Evolutionary conservation across 106 monocot genomes (phyloP).

Genomic region (Allium cepa): DNA sequence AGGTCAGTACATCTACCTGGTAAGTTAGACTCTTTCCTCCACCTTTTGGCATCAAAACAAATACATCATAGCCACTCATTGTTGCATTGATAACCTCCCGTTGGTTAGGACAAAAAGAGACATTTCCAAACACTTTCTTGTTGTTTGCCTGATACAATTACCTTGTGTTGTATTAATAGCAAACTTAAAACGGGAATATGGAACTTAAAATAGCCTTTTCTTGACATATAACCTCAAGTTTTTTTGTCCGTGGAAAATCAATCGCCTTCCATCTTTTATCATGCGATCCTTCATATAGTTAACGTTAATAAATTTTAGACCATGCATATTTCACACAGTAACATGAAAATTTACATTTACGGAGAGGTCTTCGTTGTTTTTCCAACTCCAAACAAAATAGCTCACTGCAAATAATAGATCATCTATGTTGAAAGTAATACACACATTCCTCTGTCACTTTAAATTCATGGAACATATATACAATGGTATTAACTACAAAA

Average conservation of each 20-base stretch:
- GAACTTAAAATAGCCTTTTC: too few relatives aligned
- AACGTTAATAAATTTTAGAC: slow-evolving; percentile 58
- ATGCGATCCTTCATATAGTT: slow-evolving; percentile 83
- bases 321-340: too few relatives aligned
- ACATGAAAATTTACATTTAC: too few relatives aligned
- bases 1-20: slow-evolving; percentile 40
- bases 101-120: slow-evolving; percentile 96
- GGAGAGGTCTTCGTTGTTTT: too few relatives aligned
- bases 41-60: slow-evolving; percentile 99
- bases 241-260: slow-evolving; percentile 76
- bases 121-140: slow-evolving; percentile 94
- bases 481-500: too few relatives aligned
- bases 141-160: slow-evolving; percentile 47
- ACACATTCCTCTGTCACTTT: too few relatives aligned
- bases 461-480: too few relatives aligned
- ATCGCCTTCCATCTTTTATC: slow-evolving; percentile 71
- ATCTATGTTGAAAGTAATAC: too few relatives aligned
- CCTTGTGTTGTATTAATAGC: too few relatives aligned
- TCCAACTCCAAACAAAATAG: too few relatives aligned
- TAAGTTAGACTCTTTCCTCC: slow-evolving; percentile 99
- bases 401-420: too few relatives aligned
- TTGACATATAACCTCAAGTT: too few relatives aligned
- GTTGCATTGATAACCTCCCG: slow-evolving; percentile 98
- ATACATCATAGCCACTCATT: slow-evolving; percentile 91
- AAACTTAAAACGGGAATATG: slow-evolving; percentile 4